Evolutionary conservation across 192 early-diverging fungal genomes (phyloP).

Genomic region (Coemansia furcata): DNA sequence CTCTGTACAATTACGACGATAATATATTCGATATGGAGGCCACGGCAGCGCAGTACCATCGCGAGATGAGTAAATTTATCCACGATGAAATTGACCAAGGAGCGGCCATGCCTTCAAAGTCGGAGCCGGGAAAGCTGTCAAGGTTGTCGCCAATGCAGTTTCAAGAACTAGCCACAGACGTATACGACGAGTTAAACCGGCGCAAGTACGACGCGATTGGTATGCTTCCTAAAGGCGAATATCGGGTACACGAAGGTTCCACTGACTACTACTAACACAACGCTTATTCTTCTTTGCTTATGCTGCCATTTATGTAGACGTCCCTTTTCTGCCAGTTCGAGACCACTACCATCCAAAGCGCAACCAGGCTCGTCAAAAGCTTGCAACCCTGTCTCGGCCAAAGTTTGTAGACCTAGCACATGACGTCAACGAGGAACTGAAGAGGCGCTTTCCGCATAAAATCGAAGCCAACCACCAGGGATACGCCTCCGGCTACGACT

Average conservation of each 20-base stretch:
- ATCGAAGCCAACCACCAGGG: constrained; percentile 14
- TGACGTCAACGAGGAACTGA: constrained; percentile 80
- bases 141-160: constrained; percentile 81
- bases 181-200: constrained; percentile 90
- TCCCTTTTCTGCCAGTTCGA: constrained; percentile 77
- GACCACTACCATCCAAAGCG: constrained; percentile 88
- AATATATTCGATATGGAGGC: constrained; percentile 22
- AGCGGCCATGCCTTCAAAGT: constrained; percentile 24
- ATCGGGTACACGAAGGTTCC: background rate
- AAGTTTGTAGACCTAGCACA: constrained; percentile 92
- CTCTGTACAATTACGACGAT: background rate
- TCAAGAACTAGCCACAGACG: constrained; percentile 92
- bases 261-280: background rate
- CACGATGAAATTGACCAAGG: constrained; percentile 44
- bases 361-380: constrained; percentile 95
- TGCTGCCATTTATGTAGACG: constrained; percentile 33
- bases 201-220: constrained; percentile 39
- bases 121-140: constrained; percentile 65
- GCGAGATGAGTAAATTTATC: constrained; percentile 52
- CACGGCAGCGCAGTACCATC: constrained; percentile 48
- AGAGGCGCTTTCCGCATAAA: constrained; percentile 49
- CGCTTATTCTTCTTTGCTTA: constrained; percentile 6
- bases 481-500: constrained; percentile 29
- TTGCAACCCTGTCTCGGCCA: constrained; percentile 81
- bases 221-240: background rate